phyloP scores from a whole-genome alignment of 805 yeast species.

The Hanseniaspora nectarophila region DNA sequence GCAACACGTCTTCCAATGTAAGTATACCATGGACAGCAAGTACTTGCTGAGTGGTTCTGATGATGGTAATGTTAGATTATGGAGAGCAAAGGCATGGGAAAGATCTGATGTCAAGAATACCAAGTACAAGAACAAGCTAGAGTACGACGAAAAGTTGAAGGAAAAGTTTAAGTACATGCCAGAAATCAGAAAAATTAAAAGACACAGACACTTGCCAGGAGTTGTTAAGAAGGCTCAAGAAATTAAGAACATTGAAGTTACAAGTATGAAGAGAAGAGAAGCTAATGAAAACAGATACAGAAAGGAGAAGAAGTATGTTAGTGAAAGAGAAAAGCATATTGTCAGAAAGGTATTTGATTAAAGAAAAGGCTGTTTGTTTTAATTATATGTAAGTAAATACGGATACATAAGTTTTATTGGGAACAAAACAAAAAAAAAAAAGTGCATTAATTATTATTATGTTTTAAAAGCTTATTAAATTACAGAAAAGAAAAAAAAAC shows the following conservation, averaged over 20 bases:
- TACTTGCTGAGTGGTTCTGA: conserved; percentile 86
- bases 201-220: conserved; percentile 85
- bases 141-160: conserved; percentile 82
- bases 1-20: conserved; percentile 84
- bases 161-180: conserved; percentile 94
- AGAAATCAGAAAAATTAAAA: conserved; percentile 75
- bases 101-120: conserved; percentile 71
- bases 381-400: neutral
- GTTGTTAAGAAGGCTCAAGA: conserved; percentile 82
- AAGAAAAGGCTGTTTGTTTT: no score
- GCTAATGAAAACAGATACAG: conserved; percentile 71
- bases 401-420: neutral
- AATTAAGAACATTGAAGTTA: conserved; percentile 63
- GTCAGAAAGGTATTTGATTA: conserved; percentile 65
- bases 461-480: neutral
- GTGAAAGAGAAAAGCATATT: conserved; percentile 80
- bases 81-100: conserved; percentile 84
- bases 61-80: conserved; percentile 86
- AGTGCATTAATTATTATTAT: neutral
- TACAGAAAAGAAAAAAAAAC: neutral
- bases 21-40: conserved; percentile 77
- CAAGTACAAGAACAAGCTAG: conserved; percentile 68
- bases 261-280: conserved; percentile 66
- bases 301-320: conserved; percentile 44
- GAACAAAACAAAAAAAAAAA: neutral